These are phyloP conservation scores for Mrakia blollopis DNA, from an alignment of 768 basidiomycete species.

Conservation along the genomic window DNA sequence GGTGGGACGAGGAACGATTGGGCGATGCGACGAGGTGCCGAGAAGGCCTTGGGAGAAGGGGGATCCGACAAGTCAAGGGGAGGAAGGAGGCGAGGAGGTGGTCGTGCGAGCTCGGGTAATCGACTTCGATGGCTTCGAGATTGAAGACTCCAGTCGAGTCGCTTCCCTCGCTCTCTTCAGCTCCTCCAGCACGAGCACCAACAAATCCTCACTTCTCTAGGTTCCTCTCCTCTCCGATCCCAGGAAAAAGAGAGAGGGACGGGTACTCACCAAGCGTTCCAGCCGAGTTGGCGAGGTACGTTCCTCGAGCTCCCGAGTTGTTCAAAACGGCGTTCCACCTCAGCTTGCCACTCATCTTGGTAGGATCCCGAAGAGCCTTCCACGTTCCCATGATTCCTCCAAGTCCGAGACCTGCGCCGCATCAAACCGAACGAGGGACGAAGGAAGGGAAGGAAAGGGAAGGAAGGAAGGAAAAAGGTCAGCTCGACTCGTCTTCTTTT, in stretches of 20 bases:
- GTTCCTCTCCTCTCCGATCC: background rate
- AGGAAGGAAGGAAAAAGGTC: slow-evolving; percentile 62
- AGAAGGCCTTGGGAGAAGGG: background rate
- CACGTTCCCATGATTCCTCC: slow-evolving; percentile 94
- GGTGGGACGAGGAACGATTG: background rate
- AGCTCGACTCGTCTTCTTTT: slow-evolving; percentile 11
- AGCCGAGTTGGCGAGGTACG: slow-evolving; percentile 96
- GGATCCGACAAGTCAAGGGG: too few relatives aligned
- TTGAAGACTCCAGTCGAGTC: background rate
- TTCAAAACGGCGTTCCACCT: slow-evolving; percentile 96
- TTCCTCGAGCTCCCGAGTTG: slow-evolving; percentile 91
- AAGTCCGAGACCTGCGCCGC: slow-evolving; percentile 74
- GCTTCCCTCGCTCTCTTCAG: background rate
- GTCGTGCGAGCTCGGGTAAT: slow-evolving; percentile 7
- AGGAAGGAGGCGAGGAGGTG: background rate
- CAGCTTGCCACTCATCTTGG: slow-evolving; percentile 50
- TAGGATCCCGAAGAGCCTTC: slow-evolving; percentile 76
- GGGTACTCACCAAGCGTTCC: slow-evolving; percentile 81
- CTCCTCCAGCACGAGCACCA: background rate
- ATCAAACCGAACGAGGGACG: slow-evolving; percentile 52
- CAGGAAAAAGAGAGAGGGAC: background rate
- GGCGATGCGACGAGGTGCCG: background rate
- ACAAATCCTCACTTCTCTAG: background rate
- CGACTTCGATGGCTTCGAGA: too few relatives aligned
- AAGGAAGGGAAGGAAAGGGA: slow-evolving; percentile 57